These are phyloP conservation scores for Xylaria longipes DNA, from an alignment of 495 filamentous ascomycete species.

Conservation along the genomic window DNA sequence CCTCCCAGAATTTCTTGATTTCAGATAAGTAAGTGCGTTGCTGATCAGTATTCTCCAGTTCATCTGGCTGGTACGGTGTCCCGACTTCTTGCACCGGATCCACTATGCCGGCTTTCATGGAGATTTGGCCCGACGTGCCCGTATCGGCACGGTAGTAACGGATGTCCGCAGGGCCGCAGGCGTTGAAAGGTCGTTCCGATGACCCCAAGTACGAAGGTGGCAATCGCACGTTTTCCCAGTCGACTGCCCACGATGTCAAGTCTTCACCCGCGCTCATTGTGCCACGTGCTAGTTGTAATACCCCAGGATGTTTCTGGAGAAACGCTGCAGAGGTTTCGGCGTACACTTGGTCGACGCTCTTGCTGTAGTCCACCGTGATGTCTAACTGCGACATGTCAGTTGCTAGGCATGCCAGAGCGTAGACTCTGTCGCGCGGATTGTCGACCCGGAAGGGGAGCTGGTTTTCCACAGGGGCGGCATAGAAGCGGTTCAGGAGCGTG, in stretches of 20 bases:
- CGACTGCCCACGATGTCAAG: slow-evolving; percentile 21
- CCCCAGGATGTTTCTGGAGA: slow-evolving; percentile 3
- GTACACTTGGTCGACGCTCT: slow-evolving; percentile 20
- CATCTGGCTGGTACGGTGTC: slow-evolving; percentile 3
- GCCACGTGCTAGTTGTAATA: slow-evolving; percentile 24
- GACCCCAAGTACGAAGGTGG: slow-evolving; percentile 10
- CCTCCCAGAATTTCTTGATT: slow-evolving; percentile 27
- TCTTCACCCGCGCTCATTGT: not conserved
- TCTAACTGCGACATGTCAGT: slow-evolving; percentile 18
- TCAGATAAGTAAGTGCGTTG: slow-evolving; percentile 22
- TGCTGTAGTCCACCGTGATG: slow-evolving; percentile 31
- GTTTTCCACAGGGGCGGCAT: not conserved
- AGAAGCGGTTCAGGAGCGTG: slow-evolving; percentile 22
- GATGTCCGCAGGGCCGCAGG: slow-evolving; percentile 26
- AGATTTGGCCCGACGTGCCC: not conserved
- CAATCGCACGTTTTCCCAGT: slow-evolving; percentile 22
- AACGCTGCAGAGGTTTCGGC: slow-evolving; percentile 23
- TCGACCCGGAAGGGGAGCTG: slow-evolving; percentile 25
- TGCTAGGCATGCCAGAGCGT: slow-evolving; percentile 32
- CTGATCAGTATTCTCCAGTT: not conserved
- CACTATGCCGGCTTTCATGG: slow-evolving; percentile 20
- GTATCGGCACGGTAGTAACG: slow-evolving; percentile 26
- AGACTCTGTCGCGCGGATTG: slow-evolving; percentile 34
- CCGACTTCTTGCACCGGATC: slow-evolving; percentile 20
- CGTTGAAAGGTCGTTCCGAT: slow-evolving; percentile 20